Evolutionary conservation across 179 eudicot species (phyloP).

Genomic region (Beta macrorhiza): DNA sequence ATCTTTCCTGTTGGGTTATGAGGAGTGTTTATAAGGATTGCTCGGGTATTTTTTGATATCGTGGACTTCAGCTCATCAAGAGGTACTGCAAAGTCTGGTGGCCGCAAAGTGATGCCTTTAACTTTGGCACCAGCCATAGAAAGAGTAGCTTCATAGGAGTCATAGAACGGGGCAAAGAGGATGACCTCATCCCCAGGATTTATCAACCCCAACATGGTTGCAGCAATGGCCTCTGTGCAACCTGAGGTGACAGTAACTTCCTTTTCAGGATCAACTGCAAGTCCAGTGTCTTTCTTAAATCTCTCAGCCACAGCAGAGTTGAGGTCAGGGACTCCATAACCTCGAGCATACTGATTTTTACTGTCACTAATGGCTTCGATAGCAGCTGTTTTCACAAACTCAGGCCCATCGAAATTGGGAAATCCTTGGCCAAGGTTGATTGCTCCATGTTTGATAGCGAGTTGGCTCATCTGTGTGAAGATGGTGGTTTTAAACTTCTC

Average conservation of each 20-base stretch:
- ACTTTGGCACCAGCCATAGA: conserved; percentile 96
- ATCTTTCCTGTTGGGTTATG: conserved; percentile 98
- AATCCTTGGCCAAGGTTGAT: conserved; percentile 96
- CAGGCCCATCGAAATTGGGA: conserved; percentile 96
- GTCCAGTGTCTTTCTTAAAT: conserved; percentile 81
- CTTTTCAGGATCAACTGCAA: conserved; percentile 77
- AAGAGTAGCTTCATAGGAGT: conserved; percentile 89
- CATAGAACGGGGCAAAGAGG: conserved; percentile 89
- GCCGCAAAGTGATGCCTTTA: conserved; percentile 67
- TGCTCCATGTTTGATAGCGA: conserved; percentile 94
- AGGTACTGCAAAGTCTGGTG: conserved; percentile 76
- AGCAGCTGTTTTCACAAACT: conserved; percentile 92
- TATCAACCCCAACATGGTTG: conserved; percentile 87
- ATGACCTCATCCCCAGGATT: conserved; percentile 92
- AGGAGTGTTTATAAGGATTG: conserved; percentile 84
- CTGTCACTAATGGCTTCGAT: conserved; percentile 76
- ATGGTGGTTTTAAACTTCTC: conserved; percentile 95
- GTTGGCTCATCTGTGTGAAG: conserved; percentile 91
- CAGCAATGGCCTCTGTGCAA: conserved; percentile 98
- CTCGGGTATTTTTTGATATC: conserved; percentile 71
- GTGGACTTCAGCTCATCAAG: conserved; percentile 67
- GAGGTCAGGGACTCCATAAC: conserved; percentile 86
- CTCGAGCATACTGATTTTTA: conserved; percentile 93
- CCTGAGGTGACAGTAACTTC: conserved; percentile 97
- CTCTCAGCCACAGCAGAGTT: conserved; percentile 71